These are phyloP conservation scores for Daldinia eschscholtzii DNA, from an alignment of 2,329 filamentous ascomycete species.

Conservation along the genomic window DNA sequence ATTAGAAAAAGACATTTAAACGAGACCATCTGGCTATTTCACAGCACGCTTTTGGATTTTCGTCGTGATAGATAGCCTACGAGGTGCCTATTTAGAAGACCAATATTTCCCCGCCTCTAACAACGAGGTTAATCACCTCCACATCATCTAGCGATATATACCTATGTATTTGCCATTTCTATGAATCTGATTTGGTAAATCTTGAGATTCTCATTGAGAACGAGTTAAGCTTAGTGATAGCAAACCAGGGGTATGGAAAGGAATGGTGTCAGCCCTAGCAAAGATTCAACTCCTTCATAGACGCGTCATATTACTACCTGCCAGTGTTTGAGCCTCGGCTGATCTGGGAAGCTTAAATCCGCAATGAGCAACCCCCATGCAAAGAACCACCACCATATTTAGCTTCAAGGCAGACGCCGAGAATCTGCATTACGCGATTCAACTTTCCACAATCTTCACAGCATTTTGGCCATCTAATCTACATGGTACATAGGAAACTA, in stretches of 20 bases:
- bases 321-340: neutral
- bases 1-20: no score
- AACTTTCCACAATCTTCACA: neutral
- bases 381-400: neutral
- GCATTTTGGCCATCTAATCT: neutral
- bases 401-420: slow-evolving; percentile 11
- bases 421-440: slow-evolving; percentile 1
- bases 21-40: no score
- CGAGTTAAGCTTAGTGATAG: neutral
- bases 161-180: neutral
- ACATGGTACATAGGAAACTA: neutral
- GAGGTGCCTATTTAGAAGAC: no score
- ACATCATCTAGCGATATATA: neutral
- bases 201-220: neutral
- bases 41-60: no score
- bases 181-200: neutral
- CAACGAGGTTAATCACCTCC: neutral
- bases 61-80: no score
- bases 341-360: neutral
- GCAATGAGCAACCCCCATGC: neutral
- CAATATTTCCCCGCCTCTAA: neutral
- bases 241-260: neutral
- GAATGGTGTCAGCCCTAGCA: neutral
- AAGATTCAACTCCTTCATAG: neutral
- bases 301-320: neutral